A percentile compares a stretch with the other conserved stretches of the same genome.
These are phyloP conservation scores for Curvularia verruculosa DNA, from an alignment of 2,329 filamentous ascomycete species.

Conservation along the genomic window DNA sequence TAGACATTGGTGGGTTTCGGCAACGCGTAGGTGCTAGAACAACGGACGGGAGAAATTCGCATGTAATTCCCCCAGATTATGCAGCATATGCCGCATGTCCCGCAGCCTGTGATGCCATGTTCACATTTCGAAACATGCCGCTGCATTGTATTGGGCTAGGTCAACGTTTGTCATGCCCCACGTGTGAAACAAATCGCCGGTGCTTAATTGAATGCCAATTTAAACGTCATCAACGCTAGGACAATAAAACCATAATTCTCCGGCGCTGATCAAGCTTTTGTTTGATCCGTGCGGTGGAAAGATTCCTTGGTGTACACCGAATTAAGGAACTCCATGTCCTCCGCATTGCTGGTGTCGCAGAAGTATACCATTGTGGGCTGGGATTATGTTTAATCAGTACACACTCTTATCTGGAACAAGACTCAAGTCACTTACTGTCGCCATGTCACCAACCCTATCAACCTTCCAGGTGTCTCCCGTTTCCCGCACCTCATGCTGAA, in stretches of 20 bases:
- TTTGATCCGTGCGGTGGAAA: slow-evolving; percentile 21
- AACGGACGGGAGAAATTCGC: slow-evolving; percentile 15
- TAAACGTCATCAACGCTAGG: slow-evolving; percentile 14
- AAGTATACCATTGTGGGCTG: slow-evolving; percentile 13
- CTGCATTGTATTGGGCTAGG: slow-evolving; percentile 1
- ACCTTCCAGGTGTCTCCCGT: slow-evolving; percentile 20
- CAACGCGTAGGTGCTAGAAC: slow-evolving; percentile 7
- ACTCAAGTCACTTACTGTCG: slow-evolving; percentile 17
- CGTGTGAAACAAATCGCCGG: slow-evolving; percentile 26
- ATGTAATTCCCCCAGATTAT: background rate
- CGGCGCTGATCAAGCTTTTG: slow-evolving; percentile 5
- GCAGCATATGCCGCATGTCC: background rate
- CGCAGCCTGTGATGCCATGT: slow-evolving; percentile 2
- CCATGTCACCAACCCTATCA: slow-evolving; percentile 25
- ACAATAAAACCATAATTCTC: slow-evolving; percentile 15
- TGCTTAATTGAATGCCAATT: slow-evolving; percentile 30
- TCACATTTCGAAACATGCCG: slow-evolving; percentile 12
- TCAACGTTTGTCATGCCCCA: slow-evolving; percentile 17
- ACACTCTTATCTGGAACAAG: background rate
- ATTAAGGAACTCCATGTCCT: slow-evolving; percentile 17
- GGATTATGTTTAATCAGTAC: background rate
- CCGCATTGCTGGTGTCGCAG: slow-evolving; percentile 4
- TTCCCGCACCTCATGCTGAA: slow-evolving; percentile 31
- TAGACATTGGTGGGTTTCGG: slow-evolving; percentile 23
- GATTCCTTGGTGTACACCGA: slow-evolving; percentile 16